Evolutionary conservation across 1,284 basidiomycete genomes (phyloP), one percentile per base, ranked within the genome.

Genomic region (Ganoderma sp.): DNA sequence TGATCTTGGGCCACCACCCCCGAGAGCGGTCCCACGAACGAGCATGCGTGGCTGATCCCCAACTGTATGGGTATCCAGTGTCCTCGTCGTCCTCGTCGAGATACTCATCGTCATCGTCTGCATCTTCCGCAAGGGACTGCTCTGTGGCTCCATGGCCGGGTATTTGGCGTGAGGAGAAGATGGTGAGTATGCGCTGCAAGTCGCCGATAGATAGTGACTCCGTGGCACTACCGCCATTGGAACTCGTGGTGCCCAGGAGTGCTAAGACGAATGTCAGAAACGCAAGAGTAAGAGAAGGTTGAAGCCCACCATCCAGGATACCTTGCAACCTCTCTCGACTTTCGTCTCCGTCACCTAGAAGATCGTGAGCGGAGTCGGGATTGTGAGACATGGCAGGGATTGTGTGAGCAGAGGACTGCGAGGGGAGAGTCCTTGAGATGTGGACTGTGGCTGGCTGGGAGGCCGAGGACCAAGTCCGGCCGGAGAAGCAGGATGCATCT

Each of bases 1-100:
- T 88, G 59, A 88, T 84, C 41, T 84, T 80, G 8, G 68, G 69
- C 63, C 67, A 73, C 73, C 72, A 72, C 58, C 61, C 60, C 28
- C 52, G 52, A 32, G 69, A 45, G 64, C 70, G 70, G 57, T 84
- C 84, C 14, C 83, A 81, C 32, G 58, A 50, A 5, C 28, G 57
- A 22, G 41, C 19, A 15, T 67, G 66, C 12, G 45, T 14, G 37
- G 64, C 17, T n/a, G 37, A 10, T 28, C 58, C 68, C 54, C 19
- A 50, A 32, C 81, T 78, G 10, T 80, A 79, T 2, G 81, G 78
- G 0, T 83, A 79, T 0, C 78, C 80, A 3, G 80, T 80, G 8
- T 83, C 82, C 1, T 83, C 80, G n/a, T 74, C 73, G n/a, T 71
- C 73, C 7, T 75, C 75, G 4, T 74, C 72, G 2, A 69, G 56